Percentiles rank a stretch among this genome's conserved stretches.
Evolutionary conservation across 306 rosid genomes (phyloP).

Genomic region (Potentilla sterilis): DNA sequence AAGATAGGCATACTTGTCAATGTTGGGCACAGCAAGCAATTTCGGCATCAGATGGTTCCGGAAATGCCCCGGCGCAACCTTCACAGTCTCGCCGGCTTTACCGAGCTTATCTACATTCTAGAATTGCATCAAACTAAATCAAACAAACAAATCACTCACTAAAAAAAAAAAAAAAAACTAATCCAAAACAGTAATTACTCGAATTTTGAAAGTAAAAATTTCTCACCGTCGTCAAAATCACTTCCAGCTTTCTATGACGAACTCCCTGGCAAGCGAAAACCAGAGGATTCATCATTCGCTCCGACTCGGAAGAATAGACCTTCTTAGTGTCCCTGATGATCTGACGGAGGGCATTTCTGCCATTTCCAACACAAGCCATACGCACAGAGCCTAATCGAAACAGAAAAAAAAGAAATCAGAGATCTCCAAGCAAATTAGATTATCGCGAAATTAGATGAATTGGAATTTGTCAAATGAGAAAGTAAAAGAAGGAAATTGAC

Average conservation of each 20-base stretch:
- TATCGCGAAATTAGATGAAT: background rate
- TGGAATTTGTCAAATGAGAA: background rate
- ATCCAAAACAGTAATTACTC: background rate
- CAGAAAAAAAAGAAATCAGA: background rate
- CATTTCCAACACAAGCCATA: conserved; percentile 53
- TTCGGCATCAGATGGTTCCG: conserved; percentile 96
- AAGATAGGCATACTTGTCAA: conserved; percentile 77
- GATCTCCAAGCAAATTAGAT: background rate
- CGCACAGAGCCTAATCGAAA: background rate
- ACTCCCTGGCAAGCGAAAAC: conserved; percentile 67
- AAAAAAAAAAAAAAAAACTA: background rate
- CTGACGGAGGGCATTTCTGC: conserved; percentile 57
- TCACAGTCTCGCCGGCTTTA: conserved; percentile 79
- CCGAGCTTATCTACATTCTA: conserved; percentile 80
- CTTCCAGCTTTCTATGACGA: conserved; percentile 72
- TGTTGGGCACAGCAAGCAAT: conserved; percentile 85
- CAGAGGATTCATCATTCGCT: conserved; percentile 53
- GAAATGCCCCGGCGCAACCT: conserved; percentile 88
- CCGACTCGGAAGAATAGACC: conserved; percentile 32
- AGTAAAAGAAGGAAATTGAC: background rate
- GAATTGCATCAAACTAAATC: conserved; percentile 14
- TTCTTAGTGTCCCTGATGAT: conserved; percentile 41
- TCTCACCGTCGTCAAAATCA: conserved; percentile 72
- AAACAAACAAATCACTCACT: conserved; percentile 4
- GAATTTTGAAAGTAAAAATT: background rate